phyloP scores from a whole-genome alignment of 306 rosid species.

The Vigna unguiculata region DNA sequence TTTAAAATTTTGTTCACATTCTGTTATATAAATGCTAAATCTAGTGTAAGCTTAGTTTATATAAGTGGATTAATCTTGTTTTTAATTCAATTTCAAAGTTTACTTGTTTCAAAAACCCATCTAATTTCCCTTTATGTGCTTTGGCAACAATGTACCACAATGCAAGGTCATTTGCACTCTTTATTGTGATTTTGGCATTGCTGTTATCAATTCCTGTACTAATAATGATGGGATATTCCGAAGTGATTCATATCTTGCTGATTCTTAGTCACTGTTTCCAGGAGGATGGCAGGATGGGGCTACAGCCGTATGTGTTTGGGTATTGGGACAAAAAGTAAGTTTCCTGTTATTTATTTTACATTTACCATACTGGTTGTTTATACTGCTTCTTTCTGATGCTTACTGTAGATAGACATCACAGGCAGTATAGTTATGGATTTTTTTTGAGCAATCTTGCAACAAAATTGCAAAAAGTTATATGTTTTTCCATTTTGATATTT shows the following conservation, averaged over 20 bases:
- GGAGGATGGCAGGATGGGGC: slow-evolving; percentile 99
- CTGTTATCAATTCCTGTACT: neutral
- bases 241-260: slow-evolving; percentile 46
- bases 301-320: slow-evolving; percentile 89
- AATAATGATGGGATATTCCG: slow-evolving; percentile 37
- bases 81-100: slow-evolving; percentile 4
- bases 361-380: neutral
- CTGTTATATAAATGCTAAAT: slow-evolving; percentile 2
- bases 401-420: slow-evolving; percentile 13
- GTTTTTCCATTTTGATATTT: slow-evolving; percentile 22
- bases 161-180: slow-evolving; percentile 3
- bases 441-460: slow-evolving; percentile 8
- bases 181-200: slow-evolving; percentile 5
- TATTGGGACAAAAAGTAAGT: slow-evolving; percentile 82
- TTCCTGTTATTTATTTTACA: slow-evolving; percentile 2
- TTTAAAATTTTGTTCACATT: slow-evolving; percentile 34
- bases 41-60: slow-evolving; percentile 16
- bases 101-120: neutral
- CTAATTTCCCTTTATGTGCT: slow-evolving; percentile 3
- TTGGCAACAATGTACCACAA: slow-evolving; percentile 9
- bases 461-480: slow-evolving; percentile 1
- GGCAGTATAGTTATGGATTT: slow-evolving; percentile 15
- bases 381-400: slow-evolving; percentile 13
- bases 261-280: slow-evolving; percentile 45
- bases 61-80: neutral